Evolutionary conservation across 73 alveolate genomes (phyloP).

Genomic region (Blepharisma stoltei): DNA sequence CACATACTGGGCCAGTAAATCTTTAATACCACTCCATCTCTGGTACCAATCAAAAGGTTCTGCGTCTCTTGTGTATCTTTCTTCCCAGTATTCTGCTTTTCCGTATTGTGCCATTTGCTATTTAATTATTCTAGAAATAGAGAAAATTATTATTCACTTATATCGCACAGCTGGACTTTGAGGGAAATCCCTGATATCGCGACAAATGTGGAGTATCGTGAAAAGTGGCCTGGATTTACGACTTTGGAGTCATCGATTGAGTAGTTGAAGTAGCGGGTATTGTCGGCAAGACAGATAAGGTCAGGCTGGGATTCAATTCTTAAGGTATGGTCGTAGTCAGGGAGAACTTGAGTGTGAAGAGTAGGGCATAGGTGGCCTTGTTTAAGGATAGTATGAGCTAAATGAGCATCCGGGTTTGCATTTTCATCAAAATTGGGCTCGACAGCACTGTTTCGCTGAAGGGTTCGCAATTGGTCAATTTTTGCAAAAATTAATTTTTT

Average conservation of each 20-base stretch:
- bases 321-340: slow-evolving; percentile 9
- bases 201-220: not conserved
- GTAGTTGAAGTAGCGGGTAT: not conserved
- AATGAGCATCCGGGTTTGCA: not conserved
- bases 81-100: slow-evolving; percentile 98
- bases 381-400: slow-evolving; percentile 7
- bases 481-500: slow-evolving; percentile 1
- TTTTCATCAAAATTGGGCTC: not conserved
- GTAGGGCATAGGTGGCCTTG: slow-evolving; percentile 17
- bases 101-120: slow-evolving; percentile 91
- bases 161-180: not conserved
- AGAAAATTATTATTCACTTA: not conserved
- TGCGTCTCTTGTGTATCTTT: slow-evolving; percentile 94
- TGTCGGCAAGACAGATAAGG: slow-evolving; percentile 9
- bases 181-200: not conserved
- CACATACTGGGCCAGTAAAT: slow-evolving; percentile 79
- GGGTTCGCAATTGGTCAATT: not conserved
- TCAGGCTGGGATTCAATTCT: not conserved
- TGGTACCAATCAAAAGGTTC: slow-evolving; percentile 98
- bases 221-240: slow-evolving; percentile 14
- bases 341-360: not conserved
- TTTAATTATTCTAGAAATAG: too few species aligned
- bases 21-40: slow-evolving; percentile 92
- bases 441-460: not conserved
- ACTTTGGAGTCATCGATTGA: not conserved